A percentile compares a stretch with the other conserved stretches of the same genome.
Evolutionary conservation across 768 basidiomycete species (phyloP).

Genomic region (Neoboletus subvelutipes): DNA sequence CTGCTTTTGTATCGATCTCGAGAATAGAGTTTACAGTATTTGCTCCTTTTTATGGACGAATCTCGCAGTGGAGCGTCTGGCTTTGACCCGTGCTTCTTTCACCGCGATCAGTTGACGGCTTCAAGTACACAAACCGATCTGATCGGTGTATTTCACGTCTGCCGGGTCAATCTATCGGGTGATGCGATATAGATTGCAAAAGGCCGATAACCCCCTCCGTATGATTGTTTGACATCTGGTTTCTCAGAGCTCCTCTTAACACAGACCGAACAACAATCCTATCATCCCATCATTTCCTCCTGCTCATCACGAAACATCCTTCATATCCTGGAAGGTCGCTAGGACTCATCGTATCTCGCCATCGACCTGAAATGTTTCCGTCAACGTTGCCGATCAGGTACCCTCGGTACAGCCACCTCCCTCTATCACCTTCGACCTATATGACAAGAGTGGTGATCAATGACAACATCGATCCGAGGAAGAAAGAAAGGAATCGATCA

Average conservation of each 20-base stretch:
- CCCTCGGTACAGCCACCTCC: conserved; percentile 84
- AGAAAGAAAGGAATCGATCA: conserved; percentile 16
- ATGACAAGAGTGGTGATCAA: not conserved
- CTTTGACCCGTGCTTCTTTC: not conserved
- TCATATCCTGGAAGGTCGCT: conserved; percentile 70
- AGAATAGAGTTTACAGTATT: conserved; percentile 2
- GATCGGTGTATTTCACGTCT: not conserved
- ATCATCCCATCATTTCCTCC: conserved; percentile 56
- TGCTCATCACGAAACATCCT: conserved; percentile 78
- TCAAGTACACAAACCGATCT: not conserved
- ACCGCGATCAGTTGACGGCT: not conserved
- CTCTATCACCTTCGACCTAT: conserved; percentile 69
- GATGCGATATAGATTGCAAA: not conserved
- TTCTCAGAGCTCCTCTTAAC: not conserved
- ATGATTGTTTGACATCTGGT: not conserved
- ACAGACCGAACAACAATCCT: not conserved
- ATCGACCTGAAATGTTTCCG: conserved; percentile 77
- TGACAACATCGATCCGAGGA: not conserved
- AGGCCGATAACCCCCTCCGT: not conserved
- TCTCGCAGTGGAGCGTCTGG: not conserved
- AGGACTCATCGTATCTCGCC: conserved; percentile 81
- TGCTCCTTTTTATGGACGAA: not conserved
- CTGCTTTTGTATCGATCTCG: conserved; percentile 3
- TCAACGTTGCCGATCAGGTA: conserved; percentile 71
- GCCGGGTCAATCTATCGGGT: not conserved